Percentiles rank a stretch among this genome's conserved stretches.
These are phyloP conservation scores for Paraconiothyrium brasiliense DNA, from an alignment of 2,329 filamentous ascomycete species.

Conservation along the genomic window DNA sequence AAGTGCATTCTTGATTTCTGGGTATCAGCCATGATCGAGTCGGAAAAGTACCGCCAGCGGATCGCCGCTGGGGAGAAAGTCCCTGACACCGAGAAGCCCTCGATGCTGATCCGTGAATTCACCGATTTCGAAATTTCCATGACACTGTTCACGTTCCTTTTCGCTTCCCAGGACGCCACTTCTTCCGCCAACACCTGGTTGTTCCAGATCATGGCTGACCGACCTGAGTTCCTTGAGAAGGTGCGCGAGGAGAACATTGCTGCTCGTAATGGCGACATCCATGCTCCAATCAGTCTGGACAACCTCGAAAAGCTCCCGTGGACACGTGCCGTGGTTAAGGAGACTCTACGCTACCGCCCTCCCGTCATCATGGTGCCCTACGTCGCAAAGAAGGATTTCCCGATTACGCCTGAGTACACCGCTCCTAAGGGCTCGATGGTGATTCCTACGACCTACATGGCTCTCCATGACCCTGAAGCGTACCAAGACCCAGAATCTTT, in stretches of 20 bases:
- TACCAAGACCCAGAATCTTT: constrained; percentile 84
- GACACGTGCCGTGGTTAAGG: constrained; percentile 86
- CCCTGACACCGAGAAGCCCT: constrained; percentile 76
- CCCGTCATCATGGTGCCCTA: constrained; percentile 98
- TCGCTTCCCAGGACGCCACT: constrained; percentile 96
- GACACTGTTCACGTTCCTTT: constrained; percentile 95
- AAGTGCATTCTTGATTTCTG: constrained; percentile 96
- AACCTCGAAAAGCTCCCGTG: constrained; percentile 88
- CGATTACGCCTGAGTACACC: constrained; percentile 87
- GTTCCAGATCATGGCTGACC: constrained; percentile 92
- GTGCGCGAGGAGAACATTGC: constrained; percentile 90
- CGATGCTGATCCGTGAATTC: constrained; percentile 84
- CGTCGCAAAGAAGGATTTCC: constrained; percentile 92
- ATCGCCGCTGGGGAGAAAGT: constrained; percentile 73
- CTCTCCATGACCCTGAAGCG: constrained; percentile 90
- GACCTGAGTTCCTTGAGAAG: constrained; percentile 89
- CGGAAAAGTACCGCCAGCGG: constrained; percentile 80
- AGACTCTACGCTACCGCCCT: constrained; percentile 79
- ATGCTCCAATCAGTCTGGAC: constrained; percentile 79
- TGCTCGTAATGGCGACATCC: constrained; percentile 76
- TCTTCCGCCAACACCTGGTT: constrained; percentile 94
- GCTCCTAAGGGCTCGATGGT: constrained; percentile 96
- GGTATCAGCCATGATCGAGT: constrained; percentile 83
- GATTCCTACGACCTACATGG: constrained; percentile 88
- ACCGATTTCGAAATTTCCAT: constrained; percentile 90